These are phyloP conservation scores for Pseudohyphozyma bogoriensis DNA, from an alignment of 768 basidiomycete species.

Conservation along the genomic window DNA sequence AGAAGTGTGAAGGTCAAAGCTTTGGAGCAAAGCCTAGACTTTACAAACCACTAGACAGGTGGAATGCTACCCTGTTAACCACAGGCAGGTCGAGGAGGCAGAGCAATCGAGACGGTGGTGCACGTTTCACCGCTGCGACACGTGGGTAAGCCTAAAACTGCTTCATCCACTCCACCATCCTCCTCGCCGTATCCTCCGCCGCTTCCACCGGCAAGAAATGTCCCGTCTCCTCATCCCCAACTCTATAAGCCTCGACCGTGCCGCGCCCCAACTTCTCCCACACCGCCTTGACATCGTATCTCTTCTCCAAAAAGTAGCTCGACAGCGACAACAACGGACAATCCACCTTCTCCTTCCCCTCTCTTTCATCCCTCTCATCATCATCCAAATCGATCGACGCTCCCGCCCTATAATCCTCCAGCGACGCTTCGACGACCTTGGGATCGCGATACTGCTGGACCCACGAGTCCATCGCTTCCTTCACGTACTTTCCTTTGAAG, in stretches of 20 bases:
- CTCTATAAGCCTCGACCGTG: background rate
- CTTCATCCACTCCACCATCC: background rate
- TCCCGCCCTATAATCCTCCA: constrained; percentile 38
- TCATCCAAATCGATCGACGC: constrained; percentile 36
- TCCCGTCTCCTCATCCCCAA: background rate
- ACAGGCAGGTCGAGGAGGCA: too few species aligned
- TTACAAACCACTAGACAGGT: too few species aligned
- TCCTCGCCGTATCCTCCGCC: background rate
- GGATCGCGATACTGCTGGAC: background rate
- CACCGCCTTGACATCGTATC: background rate
- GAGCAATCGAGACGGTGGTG: too few species aligned
- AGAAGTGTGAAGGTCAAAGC: too few species aligned
- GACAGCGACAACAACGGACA: constrained; percentile 4
- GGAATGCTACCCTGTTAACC: too few species aligned
- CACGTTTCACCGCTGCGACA: too few species aligned
- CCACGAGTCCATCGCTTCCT: background rate
- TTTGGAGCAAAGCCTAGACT: too few species aligned
- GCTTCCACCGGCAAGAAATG: constrained; percentile 8
- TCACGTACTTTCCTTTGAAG: background rate
- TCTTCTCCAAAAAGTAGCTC: background rate
- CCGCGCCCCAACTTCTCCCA: background rate
- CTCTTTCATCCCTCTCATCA: constrained; percentile 29
- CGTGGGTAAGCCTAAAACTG: background rate
- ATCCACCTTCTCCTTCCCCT: constrained; percentile 6
- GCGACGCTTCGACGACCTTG: background rate